Percentiles rank a stretch among this genome's conserved stretches.
Conservation (phyloP, 805 yeast genomes). For the Kuraishia floccosa region DNA sequence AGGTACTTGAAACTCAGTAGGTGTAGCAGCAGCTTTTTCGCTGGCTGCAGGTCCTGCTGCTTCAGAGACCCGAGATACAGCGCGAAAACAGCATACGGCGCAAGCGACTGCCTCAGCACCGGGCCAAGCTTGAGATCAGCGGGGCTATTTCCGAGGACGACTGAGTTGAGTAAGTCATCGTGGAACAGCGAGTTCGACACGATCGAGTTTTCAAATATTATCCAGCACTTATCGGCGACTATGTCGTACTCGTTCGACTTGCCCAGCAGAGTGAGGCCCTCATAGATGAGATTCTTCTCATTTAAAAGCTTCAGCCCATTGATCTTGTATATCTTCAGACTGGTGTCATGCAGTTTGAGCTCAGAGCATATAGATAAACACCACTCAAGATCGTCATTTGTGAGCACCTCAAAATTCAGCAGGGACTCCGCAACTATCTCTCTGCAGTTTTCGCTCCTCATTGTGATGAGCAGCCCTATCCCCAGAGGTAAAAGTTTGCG, state of each 20-base stretch:
- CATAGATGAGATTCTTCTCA: constrained; percentile 26
- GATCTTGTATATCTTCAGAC: constrained; percentile 39
- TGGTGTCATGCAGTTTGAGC: constrained; percentile 46
- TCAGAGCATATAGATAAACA: constrained; percentile 62
- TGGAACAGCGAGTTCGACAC: constrained; percentile 38
- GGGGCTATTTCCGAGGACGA: constrained; percentile 4
- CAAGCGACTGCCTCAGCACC: constrained; percentile 50
- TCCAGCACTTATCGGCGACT: constrained; percentile 43
- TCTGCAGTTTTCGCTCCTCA: constrained; percentile 30
- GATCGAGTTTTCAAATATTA: constrained; percentile 49
- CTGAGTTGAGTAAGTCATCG: constrained; percentile 29
- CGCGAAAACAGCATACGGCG: constrained; percentile 60
- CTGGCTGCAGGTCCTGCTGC: constrained; percentile 10
- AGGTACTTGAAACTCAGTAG: constrained; percentile 40
- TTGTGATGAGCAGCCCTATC: constrained; percentile 45
- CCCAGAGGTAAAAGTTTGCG: constrained; percentile 56
- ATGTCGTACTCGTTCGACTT: constrained; percentile 47
- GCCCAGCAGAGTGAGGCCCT: constrained; percentile 53
- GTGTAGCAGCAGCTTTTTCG: constrained; percentile 20
- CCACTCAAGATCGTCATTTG: constrained; percentile 77
- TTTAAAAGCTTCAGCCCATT: constrained; percentile 32
- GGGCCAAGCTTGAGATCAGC: constrained; percentile 31
- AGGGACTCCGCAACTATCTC: constrained; percentile 42
- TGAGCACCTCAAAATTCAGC: constrained; percentile 48
- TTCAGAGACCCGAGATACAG: constrained; percentile 29